Base-by-base conservation (phyloP, 108 stramenopile genomes). In the Ochromonas danica region DNA sequence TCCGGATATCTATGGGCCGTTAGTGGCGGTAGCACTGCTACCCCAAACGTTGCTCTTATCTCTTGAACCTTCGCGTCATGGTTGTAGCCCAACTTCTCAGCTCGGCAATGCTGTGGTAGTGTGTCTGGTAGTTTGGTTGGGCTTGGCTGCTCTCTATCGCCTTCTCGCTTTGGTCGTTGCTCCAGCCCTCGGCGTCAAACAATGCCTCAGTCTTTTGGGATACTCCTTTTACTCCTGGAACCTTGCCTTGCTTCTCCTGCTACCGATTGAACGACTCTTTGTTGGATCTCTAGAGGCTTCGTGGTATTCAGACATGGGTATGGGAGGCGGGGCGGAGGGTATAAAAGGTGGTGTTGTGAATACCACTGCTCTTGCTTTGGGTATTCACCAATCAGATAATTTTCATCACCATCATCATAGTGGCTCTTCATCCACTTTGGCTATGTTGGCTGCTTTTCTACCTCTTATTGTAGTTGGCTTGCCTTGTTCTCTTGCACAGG, bases 61-160 rank as follows among this genome's bases (percentile, higher is more conserved):
- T 67, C 3, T 36, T 6, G 33, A 67, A 36, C 3, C 63, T 3
- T 22, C 63, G 6, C 17, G 31, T 10, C 63, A 67, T 67, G 63
- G 63, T 14, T 67, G 63, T 36, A 67, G 25, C 63, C 63, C 63
- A 36, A 67, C 63, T 10, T 67, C 30, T 22, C 63, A 67, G 25
- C 63, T 67, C 25, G 63, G 63, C 3, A 67, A 67, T 67, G 63
- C 63, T 22, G 27, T 67, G 3, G 35, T 67, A 14, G 63, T 67
- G 3, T 67, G 33, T 35, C 31, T 67, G 63, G 3, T 67, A 25
- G 25, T 67, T 35, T 67, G 63, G 63, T 14, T 67, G 6, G 63
- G 63, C 6, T 25, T 67, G 6, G 27, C 63, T 6, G 17, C 33
- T 31, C 3, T 67, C 3, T 67, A 67, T 33, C 17, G 63, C 3